Percentiles rank a stretch among this genome's conserved stretches.
Evolutionary conservation across 257 asterid genomes (phyloP).

Genomic region (Capsicum rhomboideum): DNA sequence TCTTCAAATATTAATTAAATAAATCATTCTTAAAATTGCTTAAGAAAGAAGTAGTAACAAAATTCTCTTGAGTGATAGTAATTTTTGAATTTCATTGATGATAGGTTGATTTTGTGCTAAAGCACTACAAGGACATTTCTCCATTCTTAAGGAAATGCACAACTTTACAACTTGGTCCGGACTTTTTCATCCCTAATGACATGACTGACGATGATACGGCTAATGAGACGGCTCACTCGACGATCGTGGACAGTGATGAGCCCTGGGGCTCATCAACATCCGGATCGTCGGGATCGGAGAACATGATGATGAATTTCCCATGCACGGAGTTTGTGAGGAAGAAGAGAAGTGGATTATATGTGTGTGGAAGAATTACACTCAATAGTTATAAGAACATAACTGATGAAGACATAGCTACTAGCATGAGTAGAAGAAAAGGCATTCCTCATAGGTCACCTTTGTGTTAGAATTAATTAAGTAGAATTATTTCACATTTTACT

Average conservation of each 20-base stretch:
- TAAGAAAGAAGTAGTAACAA: background rate
- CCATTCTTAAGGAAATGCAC: constrained; percentile 78
- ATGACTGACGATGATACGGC: constrained; percentile 60
- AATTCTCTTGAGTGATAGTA: background rate
- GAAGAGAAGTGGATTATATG: constrained; percentile 69
- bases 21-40: background rate
- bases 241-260: constrained; percentile 56
- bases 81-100: background rate
- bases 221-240: constrained; percentile 59
- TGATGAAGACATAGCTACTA: constrained; percentile 75
- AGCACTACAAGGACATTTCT: constrained; percentile 58
- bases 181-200: constrained; percentile 86
- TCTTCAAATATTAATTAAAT: background rate
- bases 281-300: constrained; percentile 60
- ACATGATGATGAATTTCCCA: constrained; percentile 46
- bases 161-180: constrained; percentile 75
- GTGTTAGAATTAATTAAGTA: constrained; percentile 37
- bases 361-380: constrained; percentile 49
- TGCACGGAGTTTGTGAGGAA: constrained; percentile 69
- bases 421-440: constrained; percentile 90
- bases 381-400: constrained; percentile 25
- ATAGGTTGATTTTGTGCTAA: constrained; percentile 72
- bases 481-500: background rate
- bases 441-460: constrained; percentile 94
- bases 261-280: constrained; percentile 39